A percentile compares a stretch with the other conserved stretches of the same genome.
phyloP scores from a whole-genome alignment of 495 filamentous ascomycete genomes.

The Aspergillus baeticus region DNA sequence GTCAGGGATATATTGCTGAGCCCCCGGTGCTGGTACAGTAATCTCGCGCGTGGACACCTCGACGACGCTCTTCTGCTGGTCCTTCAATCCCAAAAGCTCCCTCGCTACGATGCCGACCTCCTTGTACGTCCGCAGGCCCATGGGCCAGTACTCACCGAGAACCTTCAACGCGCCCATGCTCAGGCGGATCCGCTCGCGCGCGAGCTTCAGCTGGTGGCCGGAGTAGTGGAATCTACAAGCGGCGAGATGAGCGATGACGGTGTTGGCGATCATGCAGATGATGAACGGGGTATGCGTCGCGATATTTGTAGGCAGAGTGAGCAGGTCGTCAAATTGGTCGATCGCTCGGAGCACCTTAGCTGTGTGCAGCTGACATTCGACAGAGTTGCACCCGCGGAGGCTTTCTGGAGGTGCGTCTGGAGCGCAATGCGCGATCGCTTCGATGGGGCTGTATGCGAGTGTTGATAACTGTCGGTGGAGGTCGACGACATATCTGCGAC shows the following conservation, averaged over 20 bases:
- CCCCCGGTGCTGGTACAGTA: not conserved
- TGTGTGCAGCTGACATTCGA: conserved; percentile 21
- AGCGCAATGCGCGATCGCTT: conserved; percentile 17
- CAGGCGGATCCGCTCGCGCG: conserved; percentile 20
- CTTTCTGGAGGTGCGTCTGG: conserved; percentile 11
- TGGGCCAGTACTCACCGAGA: conserved; percentile 18
- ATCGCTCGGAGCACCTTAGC: conserved; percentile 18
- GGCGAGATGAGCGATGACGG: conserved; percentile 20
- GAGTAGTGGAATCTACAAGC: conserved; percentile 20
- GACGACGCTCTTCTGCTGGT: not conserved
- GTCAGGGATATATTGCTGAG: no score
- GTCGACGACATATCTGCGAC: conserved; percentile 20
- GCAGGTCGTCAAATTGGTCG: conserved; percentile 16
- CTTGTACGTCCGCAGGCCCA: conserved; percentile 19
- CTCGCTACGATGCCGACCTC: conserved; percentile 22
- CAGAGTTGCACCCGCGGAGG: conserved; percentile 8
- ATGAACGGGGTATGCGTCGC: conserved; percentile 20
- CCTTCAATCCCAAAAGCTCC: conserved; percentile 18
- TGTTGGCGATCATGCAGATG: conserved; percentile 27
- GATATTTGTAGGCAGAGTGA: conserved; percentile 22
- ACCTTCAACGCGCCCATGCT: conserved; percentile 23
- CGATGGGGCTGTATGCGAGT: conserved; percentile 17
- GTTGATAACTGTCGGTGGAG: conserved; percentile 21
- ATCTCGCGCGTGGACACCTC: not conserved
- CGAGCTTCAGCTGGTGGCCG: conserved; percentile 7